Evolutionary conservation across 306 rosid species (phyloP), one percentile per base, ranked within the genome.

Genomic region (Trichosanthes cucumerina): DNA sequence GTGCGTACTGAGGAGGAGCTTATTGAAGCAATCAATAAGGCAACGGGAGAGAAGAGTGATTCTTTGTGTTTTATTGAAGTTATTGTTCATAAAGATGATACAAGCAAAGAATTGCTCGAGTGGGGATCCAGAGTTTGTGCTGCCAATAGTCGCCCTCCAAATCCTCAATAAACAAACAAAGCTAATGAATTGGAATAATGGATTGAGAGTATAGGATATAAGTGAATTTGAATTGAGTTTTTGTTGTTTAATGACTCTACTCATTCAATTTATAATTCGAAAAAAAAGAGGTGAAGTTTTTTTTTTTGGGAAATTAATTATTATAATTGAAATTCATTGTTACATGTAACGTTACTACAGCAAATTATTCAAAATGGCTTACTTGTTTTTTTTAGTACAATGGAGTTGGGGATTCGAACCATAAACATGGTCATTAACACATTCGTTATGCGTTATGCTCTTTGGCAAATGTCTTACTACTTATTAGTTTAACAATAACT

Each of bases 61-160:
- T 81, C 83, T 62, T 46, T 87, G 53, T 87, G 88, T 81, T 87
- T 87, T 82, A 81, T 85, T 43, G 88, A 87, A 80, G 85, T 85
- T 52, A 83, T 83, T 43, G 84, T 79, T 80, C 90, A 85, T 76
- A 87, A 79, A 76, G 90, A 85, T 70, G 88, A 87, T 52, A 85
- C 90, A 3, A 83, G 87, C 79, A 85, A 85, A 77, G 88, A 85
- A 57, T 77, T 85, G 50, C 90, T 87, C 28, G 90, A 83, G 64
- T 87, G 90, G 86, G 90, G 88, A 10, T 85, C 90, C 8, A 81
- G 90, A 78, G 88, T 87, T 54, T 57, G 49, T n/a, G 56, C 86
- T 18, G 88, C 86, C n/a, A 87, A 79, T 74, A 74, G 85, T 74
- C 81, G 87, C n/a, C 81, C 82, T 11, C 90, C 88, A 64, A 87